These are phyloP conservation scores for Physaria fendleri DNA, from an alignment of 345 rosid species.

Conservation along the genomic window DNA sequence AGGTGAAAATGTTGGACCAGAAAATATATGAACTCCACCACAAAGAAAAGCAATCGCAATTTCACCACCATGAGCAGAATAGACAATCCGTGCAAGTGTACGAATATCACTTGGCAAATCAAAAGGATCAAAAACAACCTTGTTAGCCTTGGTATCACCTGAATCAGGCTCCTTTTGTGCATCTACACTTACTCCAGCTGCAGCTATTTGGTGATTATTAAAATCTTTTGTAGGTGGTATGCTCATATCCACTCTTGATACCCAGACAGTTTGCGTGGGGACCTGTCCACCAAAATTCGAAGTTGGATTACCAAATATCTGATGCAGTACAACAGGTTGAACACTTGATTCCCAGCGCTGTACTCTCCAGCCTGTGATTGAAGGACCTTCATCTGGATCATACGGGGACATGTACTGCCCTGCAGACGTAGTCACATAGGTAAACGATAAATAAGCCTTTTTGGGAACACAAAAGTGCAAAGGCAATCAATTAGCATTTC, in stretches of 20 bases:
- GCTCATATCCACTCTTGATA: slow-evolving; percentile 91
- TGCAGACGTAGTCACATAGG: too few species aligned
- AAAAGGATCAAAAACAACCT: slow-evolving; percentile 89
- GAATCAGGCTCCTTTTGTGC: slow-evolving; percentile 46
- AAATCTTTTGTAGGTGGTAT: slow-evolving; percentile 87
- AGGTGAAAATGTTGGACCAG: slow-evolving; percentile 85
- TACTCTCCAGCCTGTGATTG: slow-evolving; percentile 98
- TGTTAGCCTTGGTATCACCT: slow-evolving; percentile 51
- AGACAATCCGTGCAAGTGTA: slow-evolving; percentile 86
- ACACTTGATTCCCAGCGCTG: slow-evolving; percentile 99
- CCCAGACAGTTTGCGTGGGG: slow-evolving; percentile 95
- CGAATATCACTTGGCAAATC: slow-evolving; percentile 97
- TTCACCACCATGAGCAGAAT: slow-evolving; percentile 99
- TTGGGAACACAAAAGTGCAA: too few species aligned
- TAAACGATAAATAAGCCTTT: too few species aligned
- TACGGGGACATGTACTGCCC: slow-evolving; percentile 99
- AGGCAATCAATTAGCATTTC: neutral
- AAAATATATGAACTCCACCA: slow-evolving; percentile 95
- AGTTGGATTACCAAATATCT: slow-evolving; percentile 90
- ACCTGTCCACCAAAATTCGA: slow-evolving; percentile 93
- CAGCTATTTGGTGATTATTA: slow-evolving; percentile 48
- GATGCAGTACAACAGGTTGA: slow-evolving; percentile 97
- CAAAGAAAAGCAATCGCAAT: slow-evolving; percentile 90
- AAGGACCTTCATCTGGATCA: slow-evolving; percentile 99
- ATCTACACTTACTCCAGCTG: slow-evolving; percentile 48